These are phyloP conservation scores for Senna tora DNA, from an alignment of 306 rosid species.

Conservation along the genomic window DNA sequence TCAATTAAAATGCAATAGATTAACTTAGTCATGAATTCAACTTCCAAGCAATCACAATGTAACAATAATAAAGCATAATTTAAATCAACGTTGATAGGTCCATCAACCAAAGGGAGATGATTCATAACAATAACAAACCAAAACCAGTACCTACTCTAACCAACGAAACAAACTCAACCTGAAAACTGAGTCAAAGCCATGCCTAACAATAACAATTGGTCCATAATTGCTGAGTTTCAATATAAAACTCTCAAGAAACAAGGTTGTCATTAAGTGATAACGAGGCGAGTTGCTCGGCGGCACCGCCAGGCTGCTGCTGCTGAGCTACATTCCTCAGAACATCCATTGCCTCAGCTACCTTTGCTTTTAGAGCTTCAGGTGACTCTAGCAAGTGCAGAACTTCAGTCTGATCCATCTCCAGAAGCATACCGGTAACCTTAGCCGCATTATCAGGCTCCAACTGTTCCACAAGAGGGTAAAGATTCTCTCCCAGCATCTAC, in stretches of 20 bases:
- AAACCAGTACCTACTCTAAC: slow-evolving; percentile 34
- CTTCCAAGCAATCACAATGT: neutral
- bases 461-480: slow-evolving; percentile 97
- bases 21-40: neutral
- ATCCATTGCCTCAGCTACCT: slow-evolving; percentile 98
- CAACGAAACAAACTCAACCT: slow-evolving; percentile 47
- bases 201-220: slow-evolving; percentile 44
- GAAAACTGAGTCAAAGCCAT: slow-evolving; percentile 38
- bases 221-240: slow-evolving; percentile 30
- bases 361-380: slow-evolving; percentile 93
- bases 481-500: slow-evolving; percentile 98
- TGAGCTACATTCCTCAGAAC: slow-evolving; percentile 91
- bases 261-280: slow-evolving; percentile 79
- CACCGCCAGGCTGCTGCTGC: slow-evolving; percentile 86
- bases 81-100: neutral
- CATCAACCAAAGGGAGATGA: neutral
- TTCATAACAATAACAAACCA: neutral
- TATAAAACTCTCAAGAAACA: slow-evolving; percentile 57
- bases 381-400: slow-evolving; percentile 97
- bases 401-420: slow-evolving; percentile 99
- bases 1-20: neutral
- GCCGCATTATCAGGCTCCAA: slow-evolving; percentile 96
- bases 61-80: neutral
- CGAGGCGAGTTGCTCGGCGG: slow-evolving; percentile 85
- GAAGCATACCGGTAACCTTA: slow-evolving; percentile 98